Base-by-base conservation (phyloP, 768 basidiomycete species). In the Amanita polypyramis region DNA sequence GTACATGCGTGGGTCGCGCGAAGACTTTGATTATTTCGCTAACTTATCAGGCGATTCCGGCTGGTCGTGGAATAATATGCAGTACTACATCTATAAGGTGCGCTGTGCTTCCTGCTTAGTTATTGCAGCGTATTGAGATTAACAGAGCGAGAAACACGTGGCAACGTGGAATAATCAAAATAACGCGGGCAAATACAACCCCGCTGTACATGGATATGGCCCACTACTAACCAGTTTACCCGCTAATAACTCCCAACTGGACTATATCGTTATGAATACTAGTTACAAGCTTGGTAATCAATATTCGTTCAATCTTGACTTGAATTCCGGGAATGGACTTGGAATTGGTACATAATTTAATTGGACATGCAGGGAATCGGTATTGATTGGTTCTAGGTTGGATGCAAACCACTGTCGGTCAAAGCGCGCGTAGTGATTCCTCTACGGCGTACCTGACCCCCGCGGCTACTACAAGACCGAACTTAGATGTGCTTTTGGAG, bases 11-110 rank as follows among this genome's bases (percentile, higher is more conserved):
- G 68, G 68, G 4, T 58, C 62, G 3, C 47, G 43, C 2, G 64
- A 65, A 12, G 79, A 80, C 52, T 81, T 70, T 47, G 73, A 80
- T 50, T 71, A 73, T 50, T 75, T 72, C 60, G 75, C 71, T 0
- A 38, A 53, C 1, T 59, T 70, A 17, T 62, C 66, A 10, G 76
- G 71, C 6, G 74, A 78, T 33, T 45, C 63, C 1, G 66, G 66
- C 4, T 81, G 79, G 78, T 53, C 54, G 1, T 62, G 60, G 57
- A 49, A 50, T 2, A 52, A 44, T 6, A 45, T 65, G 23, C 47
- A 54, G n/a, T 54, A 58, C 15, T 63, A 59, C 35, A 50, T 62
- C 10, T 20, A 45, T 5, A 60, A 53, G 54, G 65, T 62, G 32
- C 33, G 6, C 19, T 12, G 2, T 14, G 6, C 20, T 17, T 12